phyloP scores from a whole-genome alignment of 192 early-diverging fungal species.

The Linnemannia hyalina region DNA sequence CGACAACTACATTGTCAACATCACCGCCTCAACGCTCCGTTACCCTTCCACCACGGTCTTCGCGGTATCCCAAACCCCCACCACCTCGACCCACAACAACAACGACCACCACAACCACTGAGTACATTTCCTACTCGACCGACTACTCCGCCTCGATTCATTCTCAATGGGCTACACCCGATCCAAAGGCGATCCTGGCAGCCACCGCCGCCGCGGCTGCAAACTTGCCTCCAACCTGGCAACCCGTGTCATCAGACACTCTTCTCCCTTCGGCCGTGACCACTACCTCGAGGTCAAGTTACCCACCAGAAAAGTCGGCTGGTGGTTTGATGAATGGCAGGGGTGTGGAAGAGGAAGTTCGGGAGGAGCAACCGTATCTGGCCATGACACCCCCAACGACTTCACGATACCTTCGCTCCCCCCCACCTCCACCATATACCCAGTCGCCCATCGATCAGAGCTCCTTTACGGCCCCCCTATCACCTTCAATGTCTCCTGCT shows the following conservation, averaged over 20 bases:
- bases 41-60: conserved; percentile 4
- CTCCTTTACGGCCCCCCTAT: not conserved
- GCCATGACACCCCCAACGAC: conserved; percentile 12
- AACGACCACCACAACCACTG: not conserved
- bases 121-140: conserved; percentile 8
- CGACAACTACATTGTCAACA: not conserved
- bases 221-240: conserved; percentile 3
- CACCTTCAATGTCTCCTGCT: not conserved
- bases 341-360: not conserved
- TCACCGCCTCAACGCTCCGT: not conserved
- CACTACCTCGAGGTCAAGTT: not conserved
- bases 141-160: not conserved
- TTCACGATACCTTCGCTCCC: conserved; percentile 23
- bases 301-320: conserved; percentile 39
- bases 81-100: conserved; percentile 12
- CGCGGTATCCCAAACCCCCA: conserved; percentile 22
- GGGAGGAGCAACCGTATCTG: conserved; percentile 35
- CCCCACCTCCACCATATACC: conserved; percentile 49
- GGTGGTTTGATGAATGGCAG: not conserved
- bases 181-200: not conserved
- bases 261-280: not conserved
- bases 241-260: not conserved
- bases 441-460: conserved; percentile 6
- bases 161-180: not conserved
- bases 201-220: not conserved